phyloP scores from a whole-genome alignment of 2,329 filamentous ascomycete species.

The Aspergillus transmontanensis region DNA sequence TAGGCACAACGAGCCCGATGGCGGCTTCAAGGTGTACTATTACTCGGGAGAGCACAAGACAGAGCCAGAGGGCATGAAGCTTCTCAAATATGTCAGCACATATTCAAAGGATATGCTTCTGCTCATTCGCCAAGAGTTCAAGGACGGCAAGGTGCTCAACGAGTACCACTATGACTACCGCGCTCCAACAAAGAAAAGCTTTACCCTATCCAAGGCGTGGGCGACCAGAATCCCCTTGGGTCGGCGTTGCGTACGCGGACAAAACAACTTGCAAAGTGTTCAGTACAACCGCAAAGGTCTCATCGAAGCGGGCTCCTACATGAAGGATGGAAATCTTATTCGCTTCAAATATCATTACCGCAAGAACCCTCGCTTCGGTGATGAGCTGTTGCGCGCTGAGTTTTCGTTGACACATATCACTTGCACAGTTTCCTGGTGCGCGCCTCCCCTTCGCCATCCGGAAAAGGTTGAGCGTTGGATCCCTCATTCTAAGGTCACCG shows the following conservation, averaged over 20 bases:
- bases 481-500: constrained; percentile 56
- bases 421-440: constrained; percentile 58
- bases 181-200: constrained; percentile 26
- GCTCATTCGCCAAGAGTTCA: constrained; percentile 48
- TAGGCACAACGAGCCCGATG: constrained; percentile 41
- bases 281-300: constrained; percentile 58
- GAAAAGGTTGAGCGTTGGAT: constrained; percentile 59
- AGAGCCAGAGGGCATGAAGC: constrained; percentile 47
- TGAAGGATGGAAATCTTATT: constrained; percentile 55
- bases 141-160: constrained; percentile 45
- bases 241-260: constrained; percentile 51
- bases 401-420: constrained; percentile 57
- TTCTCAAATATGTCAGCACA: constrained; percentile 49
- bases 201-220: constrained; percentile 27
- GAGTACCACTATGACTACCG: constrained; percentile 55
- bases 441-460: constrained; percentile 52
- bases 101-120: constrained; percentile 53
- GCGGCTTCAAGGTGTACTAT: constrained; percentile 45
- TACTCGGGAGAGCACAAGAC: constrained; percentile 44
- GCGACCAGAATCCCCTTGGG: constrained; percentile 45
- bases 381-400: constrained; percentile 59
- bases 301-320: constrained; percentile 56
- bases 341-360: constrained; percentile 59
- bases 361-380: constrained; percentile 55
- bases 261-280: constrained; percentile 50